phyloP scores from a whole-genome alignment of 2,329 filamentous ascomycete species.

The Pseudodiploospora longispora region DNA sequence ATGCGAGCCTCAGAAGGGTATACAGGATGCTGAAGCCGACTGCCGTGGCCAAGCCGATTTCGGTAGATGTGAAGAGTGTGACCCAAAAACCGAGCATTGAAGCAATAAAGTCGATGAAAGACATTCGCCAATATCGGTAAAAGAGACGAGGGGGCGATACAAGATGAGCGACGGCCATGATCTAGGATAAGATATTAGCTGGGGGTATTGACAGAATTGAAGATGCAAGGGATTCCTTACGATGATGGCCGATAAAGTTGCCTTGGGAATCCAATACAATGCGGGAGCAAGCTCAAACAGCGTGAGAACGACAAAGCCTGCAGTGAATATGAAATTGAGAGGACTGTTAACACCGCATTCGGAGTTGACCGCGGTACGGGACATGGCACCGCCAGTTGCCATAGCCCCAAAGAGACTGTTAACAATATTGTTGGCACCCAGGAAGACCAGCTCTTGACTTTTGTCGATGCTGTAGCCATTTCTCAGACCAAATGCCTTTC shows the following conservation, averaged over 20 bases:
- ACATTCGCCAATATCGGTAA: slow-evolving; percentile 57
- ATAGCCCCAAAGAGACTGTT: slow-evolving; percentile 59
- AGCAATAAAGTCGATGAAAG: slow-evolving; percentile 55
- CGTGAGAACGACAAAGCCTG: slow-evolving; percentile 52
- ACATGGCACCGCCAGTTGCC: slow-evolving; percentile 59
- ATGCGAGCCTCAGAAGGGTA: slow-evolving; percentile 50
- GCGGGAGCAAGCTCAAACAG: slow-evolving; percentile 54
- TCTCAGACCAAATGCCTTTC: slow-evolving; percentile 52
- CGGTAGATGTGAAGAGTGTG: slow-evolving; percentile 52
- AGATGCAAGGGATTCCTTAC: slow-evolving; percentile 16
- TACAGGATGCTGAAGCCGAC: slow-evolving; percentile 58
- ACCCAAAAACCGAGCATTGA: slow-evolving; percentile 58
- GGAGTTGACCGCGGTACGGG: slow-evolving; percentile 59
- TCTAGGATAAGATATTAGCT: slow-evolving; percentile 22
- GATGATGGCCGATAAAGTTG: slow-evolving; percentile 57
- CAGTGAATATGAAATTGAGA: slow-evolving; percentile 51
- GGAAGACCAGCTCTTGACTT: slow-evolving; percentile 57
- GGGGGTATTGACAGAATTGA: not conserved
- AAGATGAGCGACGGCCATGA: slow-evolving; percentile 55
- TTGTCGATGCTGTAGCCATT: slow-evolving; percentile 57
- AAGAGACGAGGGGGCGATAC: slow-evolving; percentile 51
- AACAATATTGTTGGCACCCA: slow-evolving; percentile 54
- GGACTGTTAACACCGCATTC: slow-evolving; percentile 55
- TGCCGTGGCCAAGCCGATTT: slow-evolving; percentile 50
- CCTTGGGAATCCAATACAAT: slow-evolving; percentile 61